Percentiles rank a stretch among this genome's conserved stretches.
These are phyloP conservation scores for Mentha longifolia DNA, from an alignment of 257 asterid species.

Conservation along the genomic window DNA sequence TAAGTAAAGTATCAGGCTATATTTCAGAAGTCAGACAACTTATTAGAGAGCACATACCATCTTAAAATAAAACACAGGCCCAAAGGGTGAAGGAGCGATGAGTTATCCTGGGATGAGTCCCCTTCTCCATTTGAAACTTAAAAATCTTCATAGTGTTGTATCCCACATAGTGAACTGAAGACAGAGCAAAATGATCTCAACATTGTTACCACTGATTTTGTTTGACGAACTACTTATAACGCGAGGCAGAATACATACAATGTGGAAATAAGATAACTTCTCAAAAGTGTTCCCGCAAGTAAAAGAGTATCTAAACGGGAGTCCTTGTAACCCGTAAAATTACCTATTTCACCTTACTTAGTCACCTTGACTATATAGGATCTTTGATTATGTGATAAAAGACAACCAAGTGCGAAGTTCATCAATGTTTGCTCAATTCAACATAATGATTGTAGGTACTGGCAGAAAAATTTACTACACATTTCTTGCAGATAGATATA, in stretches of 20 bases:
- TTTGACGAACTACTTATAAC: conserved; percentile 7
- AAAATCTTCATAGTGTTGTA: neutral
- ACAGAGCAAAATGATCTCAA: conserved; percentile 9
- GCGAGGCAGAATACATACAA: conserved; percentile 15
- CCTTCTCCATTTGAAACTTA: conserved; percentile 17
- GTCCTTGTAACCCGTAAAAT: conserved; percentile 1
- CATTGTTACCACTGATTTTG: conserved; percentile 20
- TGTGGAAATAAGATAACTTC: conserved; percentile 28
- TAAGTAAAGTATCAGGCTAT: neutral
- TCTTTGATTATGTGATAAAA: conserved; percentile 2
- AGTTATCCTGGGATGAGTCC: conserved; percentile 10
- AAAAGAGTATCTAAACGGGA: conserved; percentile 11
- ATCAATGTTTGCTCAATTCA: neutral
- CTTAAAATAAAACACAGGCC: too few species aligned
- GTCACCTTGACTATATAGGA: neutral
- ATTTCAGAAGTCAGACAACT: conserved; percentile 1
- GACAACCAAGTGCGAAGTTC: neutral
- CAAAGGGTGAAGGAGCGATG: conserved; percentile 12
- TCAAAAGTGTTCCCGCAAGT: conserved; percentile 3
- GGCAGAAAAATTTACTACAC: neutral
- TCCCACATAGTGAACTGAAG: conserved; percentile 7
- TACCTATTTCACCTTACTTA: conserved; percentile 6
- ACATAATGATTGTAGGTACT: neutral
- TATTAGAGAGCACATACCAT: neutral
- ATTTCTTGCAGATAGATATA: neutral